A percentile compares a stretch with the other conserved stretches of the same genome.
These are phyloP conservation scores for Ophiostoma perfectum DNA, from an alignment of 2,329 filamentous ascomycete species.

Conservation along the genomic window DNA sequence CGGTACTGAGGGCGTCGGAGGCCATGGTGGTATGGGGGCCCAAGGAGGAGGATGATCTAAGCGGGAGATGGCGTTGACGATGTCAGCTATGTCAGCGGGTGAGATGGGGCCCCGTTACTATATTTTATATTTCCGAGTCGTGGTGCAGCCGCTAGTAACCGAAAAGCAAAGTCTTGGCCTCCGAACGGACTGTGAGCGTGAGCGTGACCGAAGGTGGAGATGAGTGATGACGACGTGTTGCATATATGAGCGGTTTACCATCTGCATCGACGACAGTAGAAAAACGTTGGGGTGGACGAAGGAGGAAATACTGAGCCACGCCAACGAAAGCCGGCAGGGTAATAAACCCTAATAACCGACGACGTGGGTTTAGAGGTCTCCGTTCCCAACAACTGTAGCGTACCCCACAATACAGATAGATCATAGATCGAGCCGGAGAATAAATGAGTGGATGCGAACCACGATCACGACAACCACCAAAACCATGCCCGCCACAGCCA, in stretches of 20 bases:
- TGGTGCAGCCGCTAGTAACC: background rate
- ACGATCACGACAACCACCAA: constrained; percentile 5
- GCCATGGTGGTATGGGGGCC: too few species aligned
- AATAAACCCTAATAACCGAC: too few species aligned
- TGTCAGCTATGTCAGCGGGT: background rate
- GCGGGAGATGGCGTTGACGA: background rate
- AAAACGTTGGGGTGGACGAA: constrained; percentile 14
- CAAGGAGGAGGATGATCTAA: too few species aligned
- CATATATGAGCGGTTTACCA: background rate
- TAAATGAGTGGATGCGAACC: too few species aligned
- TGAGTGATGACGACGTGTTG: background rate
- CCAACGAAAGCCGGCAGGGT: constrained; percentile 14
- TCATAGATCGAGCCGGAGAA: too few species aligned
- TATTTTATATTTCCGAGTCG: background rate
- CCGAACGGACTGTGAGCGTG: background rate
- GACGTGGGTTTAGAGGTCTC: too few species aligned
- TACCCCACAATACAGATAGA: background rate
- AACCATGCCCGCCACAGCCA: constrained; percentile 10
- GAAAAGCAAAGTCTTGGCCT: background rate
- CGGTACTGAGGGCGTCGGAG: background rate
- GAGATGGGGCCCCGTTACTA: too few species aligned
- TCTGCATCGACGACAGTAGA: background rate
- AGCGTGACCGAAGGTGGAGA: background rate
- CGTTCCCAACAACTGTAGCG: background rate
- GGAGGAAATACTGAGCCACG: background rate